Percentiles rank a stretch among this genome's conserved stretches.
Evolutionary conservation across 1,139 yeast species (phyloP).

Genomic region (Pichia sp.): DNA sequence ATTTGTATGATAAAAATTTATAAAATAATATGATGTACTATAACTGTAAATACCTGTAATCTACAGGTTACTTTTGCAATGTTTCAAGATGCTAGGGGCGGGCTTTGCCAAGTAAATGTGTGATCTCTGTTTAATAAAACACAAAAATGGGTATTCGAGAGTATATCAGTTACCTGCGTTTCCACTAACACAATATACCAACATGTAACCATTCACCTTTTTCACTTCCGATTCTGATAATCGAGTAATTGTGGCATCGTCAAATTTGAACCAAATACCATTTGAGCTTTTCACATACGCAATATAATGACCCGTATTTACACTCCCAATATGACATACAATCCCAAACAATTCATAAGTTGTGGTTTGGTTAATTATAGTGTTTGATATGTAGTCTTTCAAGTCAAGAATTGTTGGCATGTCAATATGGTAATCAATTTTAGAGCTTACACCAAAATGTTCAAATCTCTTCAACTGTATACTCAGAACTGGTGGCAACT

Average conservation of each 20-base stretch:
- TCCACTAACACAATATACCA: constrained; percentile 64
- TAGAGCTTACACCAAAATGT: constrained; percentile 59
- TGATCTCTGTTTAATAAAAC: constrained; percentile 9
- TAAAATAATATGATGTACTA: background rate
- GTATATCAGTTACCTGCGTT: constrained; percentile 2
- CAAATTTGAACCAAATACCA: constrained; percentile 83
- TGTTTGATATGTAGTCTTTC: constrained; percentile 44
- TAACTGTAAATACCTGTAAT: too few species aligned
- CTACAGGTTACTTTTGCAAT: too few species aligned
- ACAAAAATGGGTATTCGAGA: background rate
- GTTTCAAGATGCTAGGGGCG: too few species aligned
- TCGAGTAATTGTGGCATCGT: constrained; percentile 77
- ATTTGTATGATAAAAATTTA: background rate
- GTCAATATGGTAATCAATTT: constrained; percentile 65
- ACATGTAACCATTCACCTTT: constrained; percentile 64
- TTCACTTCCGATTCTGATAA: constrained; percentile 59
- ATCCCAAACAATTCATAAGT: constrained; percentile 70
- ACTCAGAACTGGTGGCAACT: constrained; percentile 69
- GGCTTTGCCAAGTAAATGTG: too few species aligned
- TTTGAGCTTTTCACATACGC: constrained; percentile 64
- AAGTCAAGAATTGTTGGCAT: constrained; percentile 70
- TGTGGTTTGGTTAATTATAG: constrained; percentile 9
- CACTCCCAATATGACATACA: constrained; percentile 84
- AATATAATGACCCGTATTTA: constrained; percentile 91
- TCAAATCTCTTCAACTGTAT: constrained; percentile 86